These are phyloP conservation scores for Populus simonii DNA, from an alignment of 345 rosid genomes.

Conservation along the genomic window DNA sequence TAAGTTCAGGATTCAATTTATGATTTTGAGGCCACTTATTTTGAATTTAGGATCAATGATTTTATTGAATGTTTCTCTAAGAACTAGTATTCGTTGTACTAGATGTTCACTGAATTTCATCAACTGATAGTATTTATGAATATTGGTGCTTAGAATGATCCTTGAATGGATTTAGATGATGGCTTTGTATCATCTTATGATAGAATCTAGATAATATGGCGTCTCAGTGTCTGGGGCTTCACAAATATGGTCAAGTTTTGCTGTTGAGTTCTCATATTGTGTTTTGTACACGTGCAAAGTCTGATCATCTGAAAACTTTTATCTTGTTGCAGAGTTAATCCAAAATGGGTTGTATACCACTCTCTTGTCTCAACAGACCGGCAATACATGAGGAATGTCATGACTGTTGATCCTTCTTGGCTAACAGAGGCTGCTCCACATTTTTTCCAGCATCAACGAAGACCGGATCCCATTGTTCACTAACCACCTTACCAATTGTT, in stretches of 20 bases:
- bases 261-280: not conserved
- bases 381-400: constrained; percentile 81
- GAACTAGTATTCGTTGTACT: not conserved
- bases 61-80: not conserved
- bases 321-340: constrained; percentile 65
- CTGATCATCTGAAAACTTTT: not conserved
- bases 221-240: too few relatives aligned
- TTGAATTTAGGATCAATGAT: not conserved
- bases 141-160: not conserved
- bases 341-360: constrained; percentile 83
- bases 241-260: not conserved
- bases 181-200: not conserved
- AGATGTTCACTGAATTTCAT: not conserved
- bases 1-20: not conserved
- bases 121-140: not conserved
- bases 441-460: constrained; percentile 52
- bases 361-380: constrained; percentile 85
- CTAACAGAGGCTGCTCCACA: constrained; percentile 81
- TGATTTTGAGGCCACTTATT: not conserved
- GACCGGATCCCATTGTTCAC: constrained; percentile 4
- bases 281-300: not conserved
- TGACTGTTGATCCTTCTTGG: constrained; percentile 75
- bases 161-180: not conserved
- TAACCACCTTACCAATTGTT: not conserved
- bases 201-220: not conserved